Evolutionary conservation across 163 green algal species (phyloP).

Genomic region (Scenedesmus sp.): DNA sequence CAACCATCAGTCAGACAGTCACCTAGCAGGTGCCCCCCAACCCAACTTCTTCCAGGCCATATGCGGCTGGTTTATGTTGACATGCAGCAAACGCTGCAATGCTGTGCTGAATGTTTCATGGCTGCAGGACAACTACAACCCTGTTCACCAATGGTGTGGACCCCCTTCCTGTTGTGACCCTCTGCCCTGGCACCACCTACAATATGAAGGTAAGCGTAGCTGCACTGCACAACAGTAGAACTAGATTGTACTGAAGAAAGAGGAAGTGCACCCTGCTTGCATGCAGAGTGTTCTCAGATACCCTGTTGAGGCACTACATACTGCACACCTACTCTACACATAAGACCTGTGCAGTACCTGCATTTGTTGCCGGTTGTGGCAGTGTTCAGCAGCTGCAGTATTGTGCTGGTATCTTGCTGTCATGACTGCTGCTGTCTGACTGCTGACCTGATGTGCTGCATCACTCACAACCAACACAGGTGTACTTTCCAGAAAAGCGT

Average conservation of each 20-base stretch:
- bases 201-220: background rate
- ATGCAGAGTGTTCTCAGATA: background rate
- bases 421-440: background rate
- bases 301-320: too few species aligned
- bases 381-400: background rate
- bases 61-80: background rate
- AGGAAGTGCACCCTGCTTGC: background rate
- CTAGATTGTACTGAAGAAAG: background rate
- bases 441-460: background rate
- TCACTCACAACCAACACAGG: background rate
- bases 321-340: too few species aligned
- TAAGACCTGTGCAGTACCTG: too few species aligned
- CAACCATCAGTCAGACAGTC: too few species aligned
- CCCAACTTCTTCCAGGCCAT: background rate
- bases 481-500: background rate
- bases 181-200: slow-evolving; percentile 4
- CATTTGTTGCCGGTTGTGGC: too few species aligned
- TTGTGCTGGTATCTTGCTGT: background rate
- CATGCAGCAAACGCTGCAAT: background rate
- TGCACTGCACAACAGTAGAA: background rate
- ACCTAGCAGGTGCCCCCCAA: background rate
- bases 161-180: background rate
- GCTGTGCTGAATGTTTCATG: background rate
- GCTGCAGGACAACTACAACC: background rate
- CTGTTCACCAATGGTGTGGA: background rate